Evolutionary conservation across 768 basidiomycete species (phyloP), one percentile per base, ranked within the genome.

Genomic region (Suillus fuscotomentosus): DNA sequence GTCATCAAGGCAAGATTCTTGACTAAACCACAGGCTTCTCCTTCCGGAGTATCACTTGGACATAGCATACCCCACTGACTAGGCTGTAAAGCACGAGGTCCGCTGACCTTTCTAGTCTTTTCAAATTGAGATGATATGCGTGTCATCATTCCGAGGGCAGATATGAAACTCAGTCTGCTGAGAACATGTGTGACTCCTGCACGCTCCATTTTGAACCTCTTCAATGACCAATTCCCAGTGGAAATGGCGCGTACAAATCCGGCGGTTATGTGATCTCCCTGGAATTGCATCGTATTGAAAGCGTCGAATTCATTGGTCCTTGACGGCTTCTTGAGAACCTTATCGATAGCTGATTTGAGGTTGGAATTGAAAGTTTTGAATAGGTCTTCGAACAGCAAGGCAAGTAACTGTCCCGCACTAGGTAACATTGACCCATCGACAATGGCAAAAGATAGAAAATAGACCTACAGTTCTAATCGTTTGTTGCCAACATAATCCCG

Each of bases 1-100:
- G 97, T 99, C 97, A 99, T 99, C 17, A 99, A 82, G 3, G 97
- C 97, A 66, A 99, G 80, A 78, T 99, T 99, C 82, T 99, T 99
- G 54, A 99, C 97, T 64, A 99, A 80, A 31, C 97, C 97, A 73
- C 97, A 99, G 20, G 97, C 97, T 79, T 99, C 97, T 73, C 97
- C 97, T 88, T 99, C 97, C 0, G 97, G 97, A 0, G 97, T 99
- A 77, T 99, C 97, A 73, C 93, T 95, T 0, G 97, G 94, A 79
- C 97, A 99, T 22, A 99, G 81, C 81, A 99, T 93, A 43, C 97
- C 97, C 97, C 97, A 99, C 78, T 99, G 97, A 83, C 91, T 94
- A 5, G 97, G 97, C 74, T 99, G 97, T 65, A 99, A 77, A 24
- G 97, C 96, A 70, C 97, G 87, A 38, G 97, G 97, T 48, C 97